Evolutionary conservation across 495 filamentous ascomycete genomes (phyloP).

Genomic region (Cladorrhinum samala): DNA sequence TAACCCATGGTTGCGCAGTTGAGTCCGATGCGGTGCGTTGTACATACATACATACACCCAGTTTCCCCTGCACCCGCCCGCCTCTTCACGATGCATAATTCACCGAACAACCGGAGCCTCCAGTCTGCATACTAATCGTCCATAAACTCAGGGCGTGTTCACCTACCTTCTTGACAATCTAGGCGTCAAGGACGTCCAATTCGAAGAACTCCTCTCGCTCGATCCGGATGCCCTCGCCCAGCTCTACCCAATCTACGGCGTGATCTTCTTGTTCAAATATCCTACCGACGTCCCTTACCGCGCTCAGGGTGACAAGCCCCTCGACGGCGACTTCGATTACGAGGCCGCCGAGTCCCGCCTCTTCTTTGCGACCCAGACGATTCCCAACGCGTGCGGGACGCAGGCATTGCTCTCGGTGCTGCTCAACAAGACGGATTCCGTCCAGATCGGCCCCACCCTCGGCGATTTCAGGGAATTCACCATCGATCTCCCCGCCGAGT

Average conservation of each 20-base stretch:
- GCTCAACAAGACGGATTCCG: conserved; percentile 63
- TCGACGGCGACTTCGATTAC: conserved; percentile 76
- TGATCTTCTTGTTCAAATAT: conserved; percentile 99
- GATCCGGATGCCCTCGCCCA: conserved; percentile 74
- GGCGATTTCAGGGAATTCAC: conserved; percentile 88
- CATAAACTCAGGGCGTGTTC: conserved; percentile 73
- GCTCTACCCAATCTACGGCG: conserved; percentile 83
- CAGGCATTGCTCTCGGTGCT: conserved; percentile 91
- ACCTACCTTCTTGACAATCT: conserved; percentile 90
- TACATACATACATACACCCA: no score
- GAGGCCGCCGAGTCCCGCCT: conserved; percentile 60
- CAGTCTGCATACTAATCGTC: no score
- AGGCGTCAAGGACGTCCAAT: conserved; percentile 88
- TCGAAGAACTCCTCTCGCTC: conserved; percentile 90
- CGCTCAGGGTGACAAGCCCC: conserved; percentile 46
- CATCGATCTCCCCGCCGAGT: conserved; percentile 75
- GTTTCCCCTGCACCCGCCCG: conserved; percentile 8
- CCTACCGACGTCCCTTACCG: conserved; percentile 64
- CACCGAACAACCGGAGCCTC: no score
- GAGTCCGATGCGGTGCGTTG: conserved; percentile 84
- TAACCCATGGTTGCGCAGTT: conserved; percentile 53
- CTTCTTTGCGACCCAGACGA: conserved; percentile 96
- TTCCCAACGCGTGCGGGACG: conserved; percentile 98
- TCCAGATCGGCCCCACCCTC: conserved; percentile 56
- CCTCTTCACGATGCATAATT: no score